phyloP scores from a whole-genome alignment of 2,329 filamentous ascomycete species.

The Leptodontidium sp. region DNA sequence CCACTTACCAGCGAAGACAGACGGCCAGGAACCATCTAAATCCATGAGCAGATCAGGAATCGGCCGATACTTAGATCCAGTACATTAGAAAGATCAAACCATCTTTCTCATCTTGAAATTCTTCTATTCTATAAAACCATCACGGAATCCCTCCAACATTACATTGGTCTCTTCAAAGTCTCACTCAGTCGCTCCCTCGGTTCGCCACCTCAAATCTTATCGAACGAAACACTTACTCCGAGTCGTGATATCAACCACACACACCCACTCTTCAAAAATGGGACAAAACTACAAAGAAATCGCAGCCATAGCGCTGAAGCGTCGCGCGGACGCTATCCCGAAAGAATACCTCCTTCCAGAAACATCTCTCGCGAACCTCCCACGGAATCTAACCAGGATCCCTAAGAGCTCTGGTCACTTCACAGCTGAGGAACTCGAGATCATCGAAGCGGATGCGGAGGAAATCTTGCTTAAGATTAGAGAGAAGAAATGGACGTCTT shows the following conservation, averaged over 20 bases:
- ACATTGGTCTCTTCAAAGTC: no score
- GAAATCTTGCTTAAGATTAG: conserved; percentile 48
- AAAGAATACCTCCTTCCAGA: conserved; percentile 44
- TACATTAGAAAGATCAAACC: background rate
- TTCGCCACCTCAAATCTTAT: conserved; percentile 1
- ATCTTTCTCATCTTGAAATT: background rate
- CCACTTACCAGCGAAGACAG: conserved; percentile 21
- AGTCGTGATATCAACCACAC: background rate
- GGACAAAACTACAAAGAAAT: conserved; percentile 49
- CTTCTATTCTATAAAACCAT: background rate
- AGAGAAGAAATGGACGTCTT: conserved; percentile 55
- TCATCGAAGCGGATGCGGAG: conserved; percentile 52
- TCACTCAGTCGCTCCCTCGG: background rate
- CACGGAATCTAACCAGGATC: conserved; percentile 41
- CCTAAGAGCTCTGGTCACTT: conserved; percentile 43
- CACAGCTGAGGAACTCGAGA: conserved; percentile 55
- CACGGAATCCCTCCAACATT: no score
- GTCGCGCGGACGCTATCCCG: conserved; percentile 45
- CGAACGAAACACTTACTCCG: background rate
- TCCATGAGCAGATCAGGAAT: conserved; percentile 19
- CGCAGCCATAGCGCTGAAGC: conserved; percentile 48
- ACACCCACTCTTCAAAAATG: conserved; percentile 37
- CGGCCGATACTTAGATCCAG: background rate
- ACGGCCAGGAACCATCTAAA: conserved; percentile 16
- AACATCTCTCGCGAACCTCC: conserved; percentile 36